Evolutionary conservation across 371 early-diverging fungal species (phyloP), one percentile per base, ranked within the genome.

Genomic region (Mucor circinelloides): DNA sequence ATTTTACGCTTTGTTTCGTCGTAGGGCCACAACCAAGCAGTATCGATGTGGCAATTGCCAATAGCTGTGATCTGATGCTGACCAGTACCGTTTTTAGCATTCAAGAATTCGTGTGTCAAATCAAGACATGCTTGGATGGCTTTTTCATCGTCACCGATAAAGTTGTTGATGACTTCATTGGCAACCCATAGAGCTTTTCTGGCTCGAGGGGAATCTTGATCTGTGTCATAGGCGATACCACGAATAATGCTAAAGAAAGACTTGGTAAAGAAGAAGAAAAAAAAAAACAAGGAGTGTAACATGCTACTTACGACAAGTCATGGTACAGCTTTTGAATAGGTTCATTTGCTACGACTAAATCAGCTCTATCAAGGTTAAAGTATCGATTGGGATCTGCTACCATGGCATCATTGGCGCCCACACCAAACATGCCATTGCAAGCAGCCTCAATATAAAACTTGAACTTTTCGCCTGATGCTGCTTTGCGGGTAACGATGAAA

Each of bases 1-100:
- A 91, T 85, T 81, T 99, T 99, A 55, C 98, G 91, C 58, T 94
- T 95, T 6, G 99, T 99, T 72, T 99, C 98, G 69, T 89, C 97
- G 72, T 89, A 98, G 0, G 96, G 95, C 99, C 97, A 96, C 31
- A 92, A 83, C 93, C 91, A 94, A 9, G 90, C 90, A 3, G 91
- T 88, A 69, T 90, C 94, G 62, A 90, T 89, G 64, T 90, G 89
- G 63, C 97, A 97, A 76, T 97, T 89, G 10, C 95, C 95, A n/a
- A 95, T 83, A 1, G 94, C 94, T 23, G 85, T 90, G 13, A 94
- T 81, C 13, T 76, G 83, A 73, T 93, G 94, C 6, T 82, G 75
- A 0, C 75, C 79, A 13, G 78, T 70, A 4, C 92, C 88, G n/a
- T 82, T 85, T 36, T 71, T 82, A 17, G 82, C 71, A 0, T 76